A percentile compares a stretch with the other conserved stretches of the same genome.
These are phyloP conservation scores for Russula virescens DNA, from an alignment of 768 basidiomycete genomes.

Conservation along the genomic window DNA sequence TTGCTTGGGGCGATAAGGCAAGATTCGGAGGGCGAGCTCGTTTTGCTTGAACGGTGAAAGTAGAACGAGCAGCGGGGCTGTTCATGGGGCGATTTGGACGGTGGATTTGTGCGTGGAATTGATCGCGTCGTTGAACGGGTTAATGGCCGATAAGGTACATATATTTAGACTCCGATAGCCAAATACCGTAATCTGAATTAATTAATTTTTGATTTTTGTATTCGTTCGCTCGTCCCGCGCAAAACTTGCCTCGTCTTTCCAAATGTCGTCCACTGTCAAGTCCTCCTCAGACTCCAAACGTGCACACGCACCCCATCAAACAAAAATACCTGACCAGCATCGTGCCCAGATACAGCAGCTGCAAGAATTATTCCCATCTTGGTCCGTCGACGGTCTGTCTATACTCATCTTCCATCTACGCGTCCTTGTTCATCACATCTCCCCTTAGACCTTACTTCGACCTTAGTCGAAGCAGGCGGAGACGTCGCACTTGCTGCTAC, in stretches of 20 bases:
- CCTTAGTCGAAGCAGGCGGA: constrained; percentile 61
- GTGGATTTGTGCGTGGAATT: background rate
- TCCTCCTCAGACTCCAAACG: constrained; percentile 30
- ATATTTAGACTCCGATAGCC: no score
- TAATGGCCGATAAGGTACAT: no score
- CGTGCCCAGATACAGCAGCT: constrained; percentile 53
- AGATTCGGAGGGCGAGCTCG: constrained; percentile 50
- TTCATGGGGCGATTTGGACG: constrained; percentile 8
- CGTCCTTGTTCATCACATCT: constrained; percentile 25
- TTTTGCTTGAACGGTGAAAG: constrained; percentile 28
- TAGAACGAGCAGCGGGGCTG: constrained; percentile 7
- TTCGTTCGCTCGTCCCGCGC: background rate
- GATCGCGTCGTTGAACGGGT: no score
- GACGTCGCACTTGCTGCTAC: constrained; percentile 64
- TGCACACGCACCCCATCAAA: constrained; percentile 24
- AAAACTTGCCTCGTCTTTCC: background rate
- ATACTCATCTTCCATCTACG: constrained; percentile 13
- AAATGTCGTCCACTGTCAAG: constrained; percentile 29
- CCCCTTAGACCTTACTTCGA: constrained; percentile 55
- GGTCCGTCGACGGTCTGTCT: constrained; percentile 59
- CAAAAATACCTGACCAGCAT: constrained; percentile 37
- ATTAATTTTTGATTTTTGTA: background rate
- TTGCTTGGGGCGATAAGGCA: constrained; percentile 32
- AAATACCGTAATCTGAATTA: background rate
- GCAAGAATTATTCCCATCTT: constrained; percentile 64